Base-by-base conservation (phyloP, 257 asterid species). In the Echites panduratus region DNA sequence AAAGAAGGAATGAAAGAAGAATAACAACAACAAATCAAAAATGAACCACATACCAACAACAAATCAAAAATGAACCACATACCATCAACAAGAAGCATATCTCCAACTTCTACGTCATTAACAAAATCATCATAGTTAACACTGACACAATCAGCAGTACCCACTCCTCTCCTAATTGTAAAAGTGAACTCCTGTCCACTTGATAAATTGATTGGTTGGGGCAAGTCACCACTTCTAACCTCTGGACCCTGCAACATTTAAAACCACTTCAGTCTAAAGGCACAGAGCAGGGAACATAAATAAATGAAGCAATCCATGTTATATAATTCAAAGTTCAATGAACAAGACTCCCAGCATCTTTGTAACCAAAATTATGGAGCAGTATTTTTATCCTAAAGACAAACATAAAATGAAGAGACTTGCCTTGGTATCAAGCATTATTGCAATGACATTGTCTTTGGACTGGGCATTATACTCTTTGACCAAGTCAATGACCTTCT, bases 81-180 rank as follows among this genome's bases (percentile, higher is more conserved):
- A 95, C 99, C 98, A 90, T 92, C 98, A 78, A 95, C 98, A 43
- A 95, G 98, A 81, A 95, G 94, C 94, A 89, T 92, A 84, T 94
- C 99, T 59, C 98, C 97, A 32, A 57, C 91, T 81, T 90, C 99
- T 19, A 95, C 98, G 27, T 95, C 99, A 82, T 89, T 92, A 66
- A 95, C 96, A 78, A 95, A 95, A 86, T 95, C 99, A 76, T 95
- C 99, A 79, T 95, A 95, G 87, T 95, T 95, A 73, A 95, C 99
- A 70, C 99, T 95, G 82, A 95, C 99, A 50, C 89, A 83, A 57
- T 90, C 96, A 72, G 88, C 81, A 50, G 96, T 87, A 79, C 99
- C 97, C 77, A 95, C 96, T 80, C 98, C 98, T 82, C 99, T 90
- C 76, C 54, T 86, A 83, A 95, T 95, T 71, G 99, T 95, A 85